Evolutionary conservation across 495 filamentous ascomycete species (phyloP).

Genomic region (Podospora pseudopauciseta): DNA sequence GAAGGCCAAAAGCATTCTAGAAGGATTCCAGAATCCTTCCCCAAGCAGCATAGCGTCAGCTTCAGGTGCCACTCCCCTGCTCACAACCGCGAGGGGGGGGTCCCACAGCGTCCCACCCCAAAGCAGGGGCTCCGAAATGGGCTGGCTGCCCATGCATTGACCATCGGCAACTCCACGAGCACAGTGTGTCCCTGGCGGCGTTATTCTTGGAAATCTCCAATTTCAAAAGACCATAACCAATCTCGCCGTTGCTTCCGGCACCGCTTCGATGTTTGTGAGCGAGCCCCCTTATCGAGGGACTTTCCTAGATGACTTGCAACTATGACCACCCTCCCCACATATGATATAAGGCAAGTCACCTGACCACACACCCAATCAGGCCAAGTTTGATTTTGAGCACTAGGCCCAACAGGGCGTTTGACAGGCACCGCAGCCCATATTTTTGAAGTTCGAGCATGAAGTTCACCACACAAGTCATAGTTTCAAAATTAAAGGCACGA

Average conservation of each 20-base stretch:
- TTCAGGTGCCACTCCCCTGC: conserved; percentile 21
- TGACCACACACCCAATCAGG: too few relatives aligned
- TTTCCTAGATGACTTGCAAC: too few relatives aligned
- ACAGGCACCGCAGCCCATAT: too few relatives aligned
- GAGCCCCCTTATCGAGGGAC: too few relatives aligned
- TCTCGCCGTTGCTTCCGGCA: not conserved
- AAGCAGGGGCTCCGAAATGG: conserved; percentile 16
- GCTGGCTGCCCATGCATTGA: conserved; percentile 17
- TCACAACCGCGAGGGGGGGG: conserved; percentile 7
- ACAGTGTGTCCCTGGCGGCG: conserved; percentile 8
- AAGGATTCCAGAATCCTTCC: conserved; percentile 28
- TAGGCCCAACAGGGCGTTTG: too few relatives aligned
- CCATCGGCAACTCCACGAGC: conserved; percentile 25
- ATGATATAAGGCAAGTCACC: too few relatives aligned
- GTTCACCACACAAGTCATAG: too few relatives aligned
- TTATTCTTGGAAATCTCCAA: conserved; percentile 5
- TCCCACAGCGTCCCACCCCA: conserved; percentile 3
- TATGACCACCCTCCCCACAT: too few relatives aligned
- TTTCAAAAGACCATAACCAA: conserved; percentile 2
- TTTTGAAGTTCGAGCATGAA: too few relatives aligned
- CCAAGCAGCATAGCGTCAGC: conserved; percentile 13
- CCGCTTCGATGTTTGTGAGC: not conserved
- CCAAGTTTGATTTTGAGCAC: too few relatives aligned
- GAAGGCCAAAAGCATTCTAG: conserved; percentile 18
- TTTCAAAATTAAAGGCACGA: too few relatives aligned